Evolutionary conservation across 1,284 basidiomycete species (phyloP), one percentile per base, ranked within the genome.

Genomic region (Puccinia horiana): DNA sequence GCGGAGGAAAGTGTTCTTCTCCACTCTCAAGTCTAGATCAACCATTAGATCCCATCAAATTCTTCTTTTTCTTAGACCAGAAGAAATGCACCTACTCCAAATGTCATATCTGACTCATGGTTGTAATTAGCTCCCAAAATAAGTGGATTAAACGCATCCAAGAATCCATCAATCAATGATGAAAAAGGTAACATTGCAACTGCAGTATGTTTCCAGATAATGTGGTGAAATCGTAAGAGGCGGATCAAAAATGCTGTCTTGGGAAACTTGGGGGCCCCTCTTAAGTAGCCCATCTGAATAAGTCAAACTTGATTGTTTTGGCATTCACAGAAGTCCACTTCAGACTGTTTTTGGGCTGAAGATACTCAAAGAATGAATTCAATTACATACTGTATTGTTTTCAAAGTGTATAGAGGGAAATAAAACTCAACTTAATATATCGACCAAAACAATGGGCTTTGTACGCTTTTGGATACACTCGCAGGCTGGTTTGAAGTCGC

Each of bases 131-230:
- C 8, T 4, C 37, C 56, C 54, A 61, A 63, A 26, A 76, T 76
- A 8, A 76, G 26, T n/a, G 52, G 54, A 63, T 76, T 76, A 16
- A 40, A 12, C 23, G 74, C 49, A 76, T 76, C 74, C 6, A 76
- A 42, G n/a, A 58, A 76, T 35, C 61, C 74, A 40, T 76, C 54
- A 35, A 75, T 58, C 11, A 49, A 37, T 40, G 8, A 2, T n/a
- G n/a, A 75, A 35, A 75, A 75, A 1, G 52, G 52, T 5, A 6
- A 42, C n/a, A 76, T 56, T 18, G 29, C 26, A 26, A 61, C 40
- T 37, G 52, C 40, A 44, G 54, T 58, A 26, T 35, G 20, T n/a
- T 58, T 76, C 74, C 74, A 76, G 6, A 76, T 3, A 18, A 76
- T 52, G 35, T 76, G 74, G 40, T 76, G 56, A 44, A 76, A 40